Evolutionary conservation across 345 rosid species (phyloP), one percentile per base, ranked within the genome.

Genomic region (Pugionium cornutum): DNA sequence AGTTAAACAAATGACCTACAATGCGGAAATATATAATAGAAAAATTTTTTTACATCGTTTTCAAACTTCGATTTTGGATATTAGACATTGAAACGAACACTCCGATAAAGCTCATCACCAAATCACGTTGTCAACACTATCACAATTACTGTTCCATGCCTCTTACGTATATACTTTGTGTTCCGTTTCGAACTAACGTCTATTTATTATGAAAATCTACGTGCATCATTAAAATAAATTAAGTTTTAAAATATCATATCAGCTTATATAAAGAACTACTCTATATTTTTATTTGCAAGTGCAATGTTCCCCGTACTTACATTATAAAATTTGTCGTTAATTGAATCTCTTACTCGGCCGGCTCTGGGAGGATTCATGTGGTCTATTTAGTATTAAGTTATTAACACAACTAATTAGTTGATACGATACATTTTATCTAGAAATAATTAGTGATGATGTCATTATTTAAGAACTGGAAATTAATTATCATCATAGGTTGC

Each of bases 351-450:
- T 29, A 30, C 41, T 50, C 36, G 53, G 73, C 40, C 58, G 44
- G 66, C 37, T 40, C 6, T n/a, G 59, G 66, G 59, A 40, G 66
- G 66, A 68, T 49, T 68, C 66, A 58, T 58, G 36, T 68, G 66
- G 59, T 32, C 52, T 67, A 48, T 18, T 11, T 48, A 37, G 65
- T 9, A 39, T 57, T 57, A 58, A 31, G 64, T 49, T 31, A 32
- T 68, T 50, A 58, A 42, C 45, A 8, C 7, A 37, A 58, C 30
- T 32, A 50, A 41, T 39, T 58, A 68, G 44, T n/a, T 58, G 57
- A 58, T 33, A 8, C 45, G 3, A 49, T 41, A 32, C 9, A 26
- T 49, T 58, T 58, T 43, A 11, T 37, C 9, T 33, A 49, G 9
- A 50, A 33, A 32, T 50, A 49, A 25, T 31, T 26, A 54, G 30